A percentile compares a stretch with the other conserved stretches of the same genome.
Conservation (phyloP, 768 basidiomycete genomes). For the Amanita phalloides region DNA sequence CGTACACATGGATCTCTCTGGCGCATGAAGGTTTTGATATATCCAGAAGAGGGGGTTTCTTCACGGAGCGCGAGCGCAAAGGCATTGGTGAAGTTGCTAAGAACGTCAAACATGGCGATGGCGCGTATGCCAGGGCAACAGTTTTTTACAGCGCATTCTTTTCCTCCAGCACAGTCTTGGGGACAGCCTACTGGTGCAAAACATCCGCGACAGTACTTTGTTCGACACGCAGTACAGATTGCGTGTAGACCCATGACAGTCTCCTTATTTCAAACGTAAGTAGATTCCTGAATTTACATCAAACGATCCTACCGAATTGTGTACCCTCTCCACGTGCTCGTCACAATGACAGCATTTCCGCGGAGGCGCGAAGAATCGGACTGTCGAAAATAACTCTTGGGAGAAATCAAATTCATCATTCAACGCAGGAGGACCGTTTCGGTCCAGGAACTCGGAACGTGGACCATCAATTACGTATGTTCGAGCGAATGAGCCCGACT, state of each 20-base stretch:
- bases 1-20: slow-evolving; percentile 1
- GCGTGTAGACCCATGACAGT: slow-evolving; percentile 14
- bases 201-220: slow-evolving; percentile 24
- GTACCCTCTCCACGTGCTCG: not conserved
- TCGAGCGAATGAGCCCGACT: not conserved
- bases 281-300: not conserved
- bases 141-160: slow-evolving; percentile 16
- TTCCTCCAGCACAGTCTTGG: slow-evolving; percentile 16
- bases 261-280: not conserved
- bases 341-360: slow-evolving; percentile 2
- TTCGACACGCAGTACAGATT: slow-evolving; percentile 16
- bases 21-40: slow-evolving; percentile 7
- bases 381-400: slow-evolving; percentile 1
- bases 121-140: slow-evolving; percentile 21
- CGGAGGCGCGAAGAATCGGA: slow-evolving; percentile 5
- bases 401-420: not conserved
- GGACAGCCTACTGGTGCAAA: slow-evolving; percentile 14
- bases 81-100: slow-evolving; percentile 20
- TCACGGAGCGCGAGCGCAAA: slow-evolving; percentile 14
- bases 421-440: not conserved
- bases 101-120: slow-evolving; percentile 22
- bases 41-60: slow-evolving; percentile 3
- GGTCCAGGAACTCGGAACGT: not conserved
- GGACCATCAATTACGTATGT: not conserved
- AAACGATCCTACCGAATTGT: not conserved